Percentiles rank a stretch among this genome's conserved stretches.
Evolutionary conservation across 1,139 yeast species (phyloP).

Genomic region (Starmera stellimalicola): DNA sequence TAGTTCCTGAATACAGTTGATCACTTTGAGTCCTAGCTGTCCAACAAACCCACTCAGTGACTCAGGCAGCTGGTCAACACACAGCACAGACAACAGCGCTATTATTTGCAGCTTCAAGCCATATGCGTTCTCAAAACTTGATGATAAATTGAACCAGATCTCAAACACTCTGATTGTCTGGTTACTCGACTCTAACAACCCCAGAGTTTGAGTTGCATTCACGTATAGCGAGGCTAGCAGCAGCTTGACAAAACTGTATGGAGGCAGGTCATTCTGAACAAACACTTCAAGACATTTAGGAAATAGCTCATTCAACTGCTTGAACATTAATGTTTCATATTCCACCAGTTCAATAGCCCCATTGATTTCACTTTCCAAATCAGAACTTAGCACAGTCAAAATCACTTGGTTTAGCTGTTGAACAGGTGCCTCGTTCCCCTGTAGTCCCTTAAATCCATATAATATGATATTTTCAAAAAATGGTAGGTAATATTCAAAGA

Average conservation of each 20-base stretch:
- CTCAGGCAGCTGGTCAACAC: constrained; percentile 28
- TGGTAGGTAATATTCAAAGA: constrained; percentile 68
- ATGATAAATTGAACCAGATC: constrained; percentile 53
- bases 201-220: constrained; percentile 50
- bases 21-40: constrained; percentile 35
- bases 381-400: constrained; percentile 18
- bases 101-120: constrained; percentile 67
- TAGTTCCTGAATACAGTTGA: constrained; percentile 42
- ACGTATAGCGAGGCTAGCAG: constrained; percentile 58
- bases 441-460: constrained; percentile 50
- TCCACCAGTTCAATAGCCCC: constrained; percentile 17
- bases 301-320: constrained; percentile 10
- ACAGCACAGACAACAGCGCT: constrained; percentile 46
- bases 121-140: constrained; percentile 57
- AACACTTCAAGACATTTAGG: constrained; percentile 9
- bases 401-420: constrained; percentile 23
- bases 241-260: constrained; percentile 45
- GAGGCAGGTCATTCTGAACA: constrained; percentile 13
- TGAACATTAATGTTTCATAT: constrained; percentile 12
- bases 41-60: constrained; percentile 22
- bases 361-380: constrained; percentile 14
- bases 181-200: constrained; percentile 38
- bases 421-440: constrained; percentile 23
- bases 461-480: constrained; percentile 69
- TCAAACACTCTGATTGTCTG: constrained; percentile 43